phyloP scores from a whole-genome alignment of 1,139 yeast genomes.

The Arxiozyma heterogenica region DNA sequence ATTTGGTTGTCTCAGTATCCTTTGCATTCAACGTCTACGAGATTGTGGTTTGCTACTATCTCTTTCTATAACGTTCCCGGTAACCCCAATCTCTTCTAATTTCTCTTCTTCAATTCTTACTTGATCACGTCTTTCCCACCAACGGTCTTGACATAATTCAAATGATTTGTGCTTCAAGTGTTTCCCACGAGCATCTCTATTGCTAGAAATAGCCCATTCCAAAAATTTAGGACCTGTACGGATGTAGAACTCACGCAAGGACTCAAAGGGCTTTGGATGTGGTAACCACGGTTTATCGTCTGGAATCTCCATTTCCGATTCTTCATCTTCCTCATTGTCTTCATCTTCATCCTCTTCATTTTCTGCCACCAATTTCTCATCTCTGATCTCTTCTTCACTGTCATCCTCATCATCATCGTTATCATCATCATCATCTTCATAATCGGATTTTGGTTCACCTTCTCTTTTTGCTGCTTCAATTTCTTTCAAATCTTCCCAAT shows the following conservation, averaged over 20 bases:
- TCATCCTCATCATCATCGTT: conserved; percentile 49
- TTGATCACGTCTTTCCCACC: conserved; percentile 98
- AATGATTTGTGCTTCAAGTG: conserved; percentile 82
- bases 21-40: conserved; percentile 21
- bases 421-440: conserved; percentile 57
- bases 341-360: conserved; percentile 51
- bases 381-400: conserved; percentile 43
- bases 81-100: conserved; percentile 84
- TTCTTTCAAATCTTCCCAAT: conserved; percentile 77
- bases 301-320: conserved; percentile 55
- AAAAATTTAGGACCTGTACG: conserved; percentile 81
- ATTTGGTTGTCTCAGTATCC: not conserved
- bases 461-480: conserved; percentile 47
- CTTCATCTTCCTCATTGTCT: conserved; percentile 52
- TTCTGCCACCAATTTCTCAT: conserved; percentile 40
- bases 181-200: conserved; percentile 83
- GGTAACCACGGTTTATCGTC: conserved; percentile 96
- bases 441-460: conserved; percentile 53
- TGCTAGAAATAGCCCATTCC: conserved; percentile 86
- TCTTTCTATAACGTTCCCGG: conserved; percentile 79
- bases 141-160: conserved; percentile 84
- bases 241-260: conserved; percentile 69
- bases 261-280: conserved; percentile 93
- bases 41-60: conserved; percentile 41
- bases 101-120: conserved; percentile 81